A percentile compares a stretch with the other conserved stretches of the same genome.
Evolutionary conservation across 371 early-diverging fungal species (phyloP).

Genomic region (Fennellomyces sp.): DNA sequence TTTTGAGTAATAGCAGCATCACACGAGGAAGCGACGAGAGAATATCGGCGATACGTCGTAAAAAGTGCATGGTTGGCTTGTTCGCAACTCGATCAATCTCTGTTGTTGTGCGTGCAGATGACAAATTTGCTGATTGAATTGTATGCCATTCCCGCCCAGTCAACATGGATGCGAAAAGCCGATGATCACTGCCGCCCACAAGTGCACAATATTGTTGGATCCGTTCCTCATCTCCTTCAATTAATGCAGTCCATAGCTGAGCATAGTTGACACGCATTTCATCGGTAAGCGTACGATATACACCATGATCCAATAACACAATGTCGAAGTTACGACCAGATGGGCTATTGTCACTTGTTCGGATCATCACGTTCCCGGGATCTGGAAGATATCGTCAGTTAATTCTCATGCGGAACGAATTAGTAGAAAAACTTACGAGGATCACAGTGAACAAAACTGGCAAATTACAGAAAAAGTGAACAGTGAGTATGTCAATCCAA

Average conservation of each 20-base stretch:
- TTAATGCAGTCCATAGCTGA: conserved; percentile 84
- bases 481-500: neutral
- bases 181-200: conserved; percentile 78
- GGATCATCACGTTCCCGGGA: conserved; percentile 78
- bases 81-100: conserved; percentile 47
- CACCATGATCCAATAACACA: conserved; percentile 92
- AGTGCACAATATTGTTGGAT: conserved; percentile 62
- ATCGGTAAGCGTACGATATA: conserved; percentile 78
- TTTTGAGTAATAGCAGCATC: conserved; percentile 85
- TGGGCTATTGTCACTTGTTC: conserved; percentile 45
- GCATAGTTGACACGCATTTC: conserved; percentile 85
- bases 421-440: conserved; percentile 55
- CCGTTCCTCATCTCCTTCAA: conserved; percentile 73
- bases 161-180: conserved; percentile 83
- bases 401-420: neutral
- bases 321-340: conserved; percentile 82
- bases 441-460: conserved; percentile 77
- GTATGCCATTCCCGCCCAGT: conserved; percentile 87
- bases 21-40: conserved; percentile 81
- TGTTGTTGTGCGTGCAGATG: conserved; percentile 36
- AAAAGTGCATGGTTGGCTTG: conserved; percentile 52
- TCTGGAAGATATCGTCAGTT: conserved; percentile 26
- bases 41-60: conserved; percentile 80
- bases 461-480: conserved; percentile 3
- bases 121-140: conserved; percentile 41